A percentile compares a stretch with the other conserved stretches of the same genome.
These are phyloP conservation scores for Nannochloropsis gaditana DNA, from an alignment of 108 stramenopile species.

Conservation along the genomic window DNA sequence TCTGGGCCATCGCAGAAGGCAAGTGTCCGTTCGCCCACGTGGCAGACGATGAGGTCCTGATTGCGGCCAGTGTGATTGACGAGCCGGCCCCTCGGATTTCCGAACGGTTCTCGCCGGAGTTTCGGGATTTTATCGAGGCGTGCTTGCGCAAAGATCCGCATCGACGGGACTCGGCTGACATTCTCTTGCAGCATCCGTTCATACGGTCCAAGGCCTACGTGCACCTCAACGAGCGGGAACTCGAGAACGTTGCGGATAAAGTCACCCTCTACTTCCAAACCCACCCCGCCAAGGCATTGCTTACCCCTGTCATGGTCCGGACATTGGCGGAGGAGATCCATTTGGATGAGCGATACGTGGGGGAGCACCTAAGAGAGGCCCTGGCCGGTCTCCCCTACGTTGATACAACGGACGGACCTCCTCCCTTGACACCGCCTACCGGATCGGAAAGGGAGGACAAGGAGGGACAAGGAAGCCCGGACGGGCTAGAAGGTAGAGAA, in stretches of 20 bases:
- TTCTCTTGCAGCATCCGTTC: background rate
- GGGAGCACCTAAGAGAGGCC: slow-evolving; percentile 4
- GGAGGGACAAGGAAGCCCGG: background rate
- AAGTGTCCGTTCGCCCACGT: background rate
- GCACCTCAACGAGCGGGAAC: background rate
- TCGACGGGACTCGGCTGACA: background rate
- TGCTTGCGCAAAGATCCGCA: background rate
- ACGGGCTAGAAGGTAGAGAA: background rate
- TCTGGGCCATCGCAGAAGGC: slow-evolving; percentile 19
- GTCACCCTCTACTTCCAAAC: background rate
- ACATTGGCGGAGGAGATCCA: background rate
- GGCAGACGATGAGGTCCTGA: background rate
- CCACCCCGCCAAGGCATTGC: background rate
- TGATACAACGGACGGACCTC: background rate
- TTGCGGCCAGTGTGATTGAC: background rate
- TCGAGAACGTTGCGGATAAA: background rate
- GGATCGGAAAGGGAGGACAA: background rate
- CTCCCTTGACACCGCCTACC: background rate
- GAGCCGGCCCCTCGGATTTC: background rate
- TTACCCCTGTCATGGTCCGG: background rate
- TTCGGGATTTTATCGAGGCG: background rate
- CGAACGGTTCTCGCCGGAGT: background rate
- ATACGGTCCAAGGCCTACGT: background rate
- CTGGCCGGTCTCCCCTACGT: background rate
- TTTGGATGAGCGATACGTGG: slow-evolving; percentile 5